Evolutionary conservation across 148 eudicot species (phyloP), one percentile per base, ranked within the genome.

Genomic region (Oxyria digyna): DNA sequence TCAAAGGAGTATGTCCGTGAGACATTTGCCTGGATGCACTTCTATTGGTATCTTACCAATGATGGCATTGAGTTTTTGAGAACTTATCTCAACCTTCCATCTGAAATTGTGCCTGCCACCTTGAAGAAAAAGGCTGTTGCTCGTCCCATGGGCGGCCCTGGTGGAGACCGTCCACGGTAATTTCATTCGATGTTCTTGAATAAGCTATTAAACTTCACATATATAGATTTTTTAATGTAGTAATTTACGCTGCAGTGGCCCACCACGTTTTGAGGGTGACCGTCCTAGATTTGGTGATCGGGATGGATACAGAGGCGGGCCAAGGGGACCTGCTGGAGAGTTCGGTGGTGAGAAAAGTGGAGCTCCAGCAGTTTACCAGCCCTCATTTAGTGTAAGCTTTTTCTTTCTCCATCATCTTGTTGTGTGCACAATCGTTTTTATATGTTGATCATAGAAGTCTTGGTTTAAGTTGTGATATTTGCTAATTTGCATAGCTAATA

Each of bases 1-100:
- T 85, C 87, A 0, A 87, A 80, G 81, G 89, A 87, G 80, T 87
- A 87, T 68, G 97, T 91, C n/a, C 82, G 88, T 2, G 96, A 91
- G 82, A 91, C 97, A 24, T 91, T 91, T 40, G 97, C 97, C 1
- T 91, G 97, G 97, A 91, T 91, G 97, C 96, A 91, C 67, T 87
- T 85, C 52, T 91, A 91, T 78, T 91, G 97, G 97, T 91, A 74
- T 71, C 78, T 91, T 21, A 91, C 97, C 1, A 89, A 91, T 62
- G 96, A 87, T 50, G 97, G 97, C 24, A 91, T 91, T 50, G 97
- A 91, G 78, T 91, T 91, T 76, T 79, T 89, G 67, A 83, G 97
- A 79, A 87, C 96, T 33, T 91, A 87, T 69, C 96, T 91, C 78
- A 91, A 91, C 31, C 82, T 91, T 15, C 97, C 97, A 11, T 89